phyloP scores from a whole-genome alignment of 495 filamentous ascomycete species.

The Penicillium canescens region DNA sequence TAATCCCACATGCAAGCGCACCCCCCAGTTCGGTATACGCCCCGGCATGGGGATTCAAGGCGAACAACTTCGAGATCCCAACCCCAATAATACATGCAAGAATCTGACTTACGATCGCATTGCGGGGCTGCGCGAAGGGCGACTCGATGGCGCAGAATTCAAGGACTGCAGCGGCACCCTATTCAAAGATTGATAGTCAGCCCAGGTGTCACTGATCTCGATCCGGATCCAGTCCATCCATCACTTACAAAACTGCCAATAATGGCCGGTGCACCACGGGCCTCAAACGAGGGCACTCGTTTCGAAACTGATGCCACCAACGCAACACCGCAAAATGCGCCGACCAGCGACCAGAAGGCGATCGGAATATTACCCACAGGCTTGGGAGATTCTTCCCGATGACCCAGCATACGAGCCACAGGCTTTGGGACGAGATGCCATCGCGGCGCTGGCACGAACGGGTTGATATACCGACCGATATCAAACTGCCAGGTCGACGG shows the following conservation, averaged over 20 bases:
- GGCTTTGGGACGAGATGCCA: constrained; percentile 40
- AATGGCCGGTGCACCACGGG: constrained; percentile 37
- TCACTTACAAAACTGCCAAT: constrained; percentile 44
- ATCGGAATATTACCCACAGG: constrained; percentile 38
- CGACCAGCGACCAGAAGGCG: constrained; percentile 44
- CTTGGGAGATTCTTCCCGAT: constrained; percentile 31
- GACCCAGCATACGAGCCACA: constrained; percentile 42
- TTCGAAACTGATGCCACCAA: constrained; percentile 41
- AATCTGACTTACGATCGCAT: constrained; percentile 69
- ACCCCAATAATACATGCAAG: constrained; percentile 69
- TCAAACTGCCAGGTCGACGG: constrained; percentile 54
- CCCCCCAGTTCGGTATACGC: constrained; percentile 64
- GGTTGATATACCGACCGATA: constrained; percentile 66
- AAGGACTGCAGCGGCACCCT: constrained; percentile 80
- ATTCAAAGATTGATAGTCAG: background rate
- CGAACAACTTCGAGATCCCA: constrained; percentile 70
- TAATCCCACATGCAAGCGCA: constrained; percentile 66
- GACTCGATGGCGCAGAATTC: constrained; percentile 75
- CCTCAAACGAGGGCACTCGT: constrained; percentile 38
- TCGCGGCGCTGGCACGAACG: constrained; percentile 52
- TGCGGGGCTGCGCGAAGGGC: constrained; percentile 82
- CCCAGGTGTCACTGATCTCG: background rate
- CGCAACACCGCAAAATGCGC: constrained; percentile 45
- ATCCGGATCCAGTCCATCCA: background rate
- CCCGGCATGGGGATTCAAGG: constrained; percentile 45